These are phyloP conservation scores for Draba incana DNA, from an alignment of 345 rosid species.

Conservation along the genomic window DNA sequence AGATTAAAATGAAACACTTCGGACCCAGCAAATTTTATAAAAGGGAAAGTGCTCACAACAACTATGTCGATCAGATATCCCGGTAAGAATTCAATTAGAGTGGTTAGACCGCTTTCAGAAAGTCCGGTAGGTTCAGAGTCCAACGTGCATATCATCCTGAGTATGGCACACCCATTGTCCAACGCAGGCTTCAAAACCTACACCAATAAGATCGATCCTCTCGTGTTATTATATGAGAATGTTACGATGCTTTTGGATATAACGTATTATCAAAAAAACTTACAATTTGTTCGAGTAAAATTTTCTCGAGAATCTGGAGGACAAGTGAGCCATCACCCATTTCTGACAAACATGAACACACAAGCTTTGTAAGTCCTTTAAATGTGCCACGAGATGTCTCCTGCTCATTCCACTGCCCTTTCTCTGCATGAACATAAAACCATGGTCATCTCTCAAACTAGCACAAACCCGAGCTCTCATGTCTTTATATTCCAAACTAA, in stretches of 20 bases:
- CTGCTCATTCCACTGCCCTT: conserved; percentile 34
- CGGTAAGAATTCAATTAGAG: conserved; percentile 57
- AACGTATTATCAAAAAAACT: conserved; percentile 38
- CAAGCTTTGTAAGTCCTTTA: conserved; percentile 48
- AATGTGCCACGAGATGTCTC: conserved; percentile 49
- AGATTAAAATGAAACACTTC: conserved; percentile 1
- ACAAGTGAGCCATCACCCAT: conserved; percentile 73
- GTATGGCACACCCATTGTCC: conserved; percentile 73
- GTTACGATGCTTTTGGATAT: conserved; percentile 1
- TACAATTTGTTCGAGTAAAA: conserved; percentile 61
- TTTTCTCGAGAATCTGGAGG: conserved; percentile 59
- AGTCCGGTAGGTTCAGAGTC: conserved; percentile 76
- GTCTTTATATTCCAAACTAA: not conserved
- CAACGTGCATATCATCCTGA: conserved; percentile 59
- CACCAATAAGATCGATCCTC: conserved; percentile 25
- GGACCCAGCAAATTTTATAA: not conserved
- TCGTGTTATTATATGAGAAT: conserved; percentile 2
- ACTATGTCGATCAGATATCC: conserved; percentile 60
- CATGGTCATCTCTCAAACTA: conserved; percentile 7
- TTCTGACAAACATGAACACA: conserved; percentile 59
- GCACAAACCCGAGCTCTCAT: not conserved
- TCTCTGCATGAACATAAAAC: conserved; percentile 50
- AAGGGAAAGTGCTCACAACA: conserved; percentile 49
- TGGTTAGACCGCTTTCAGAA: conserved; percentile 57
- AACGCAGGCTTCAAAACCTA: conserved; percentile 56